These are phyloP conservation scores for Exophiala bonariae DNA, from an alignment of 2,329 filamentous ascomycete genomes.

Conservation along the genomic window DNA sequence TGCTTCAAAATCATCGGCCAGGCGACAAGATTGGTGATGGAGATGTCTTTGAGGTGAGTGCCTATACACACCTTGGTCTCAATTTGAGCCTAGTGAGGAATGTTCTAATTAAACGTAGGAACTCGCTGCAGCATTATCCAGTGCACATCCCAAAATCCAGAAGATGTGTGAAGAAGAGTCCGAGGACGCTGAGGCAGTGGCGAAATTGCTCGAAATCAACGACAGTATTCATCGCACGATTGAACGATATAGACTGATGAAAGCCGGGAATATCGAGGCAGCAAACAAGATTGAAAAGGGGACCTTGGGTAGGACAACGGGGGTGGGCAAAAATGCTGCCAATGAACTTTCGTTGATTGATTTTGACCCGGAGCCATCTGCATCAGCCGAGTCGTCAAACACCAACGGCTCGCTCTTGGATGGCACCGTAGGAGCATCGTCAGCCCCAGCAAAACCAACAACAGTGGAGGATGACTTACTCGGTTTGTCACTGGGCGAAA, in stretches of 20 bases:
- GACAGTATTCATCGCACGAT: slow-evolving; percentile 98
- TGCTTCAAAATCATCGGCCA: slow-evolving; percentile 77
- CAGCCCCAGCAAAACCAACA: slow-evolving; percentile 53
- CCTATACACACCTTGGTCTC: slow-evolving; percentile 26
- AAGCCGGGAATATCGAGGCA: slow-evolving; percentile 86
- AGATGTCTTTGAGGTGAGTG: slow-evolving; percentile 65
- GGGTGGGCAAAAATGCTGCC: slow-evolving; percentile 64
- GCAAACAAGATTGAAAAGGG: slow-evolving; percentile 82
- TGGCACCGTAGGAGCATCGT: slow-evolving; percentile 43
- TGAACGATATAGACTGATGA: slow-evolving; percentile 91
- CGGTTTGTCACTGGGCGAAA: slow-evolving; percentile 78
- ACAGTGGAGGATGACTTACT: slow-evolving; percentile 87
- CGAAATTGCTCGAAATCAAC: slow-evolving; percentile 94
- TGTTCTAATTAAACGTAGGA: slow-evolving; percentile 54
- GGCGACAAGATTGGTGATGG: slow-evolving; percentile 76
- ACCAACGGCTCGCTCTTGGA: slow-evolving; percentile 37
- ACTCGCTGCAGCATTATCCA: slow-evolving; percentile 82
- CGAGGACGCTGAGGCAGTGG: slow-evolving; percentile 92
- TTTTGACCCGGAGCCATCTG: slow-evolving; percentile 62
- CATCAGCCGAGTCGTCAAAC: slow-evolving; percentile 33
- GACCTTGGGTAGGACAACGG: slow-evolving; percentile 67
- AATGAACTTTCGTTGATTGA: slow-evolving; percentile 93
- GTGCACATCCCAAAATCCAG: slow-evolving; percentile 96
- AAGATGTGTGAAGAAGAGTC: slow-evolving; percentile 99
- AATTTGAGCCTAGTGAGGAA: slow-evolving; percentile 9